Conservation (phyloP, 257 asterid species). For the Solanum pinnatisectum region DNA sequence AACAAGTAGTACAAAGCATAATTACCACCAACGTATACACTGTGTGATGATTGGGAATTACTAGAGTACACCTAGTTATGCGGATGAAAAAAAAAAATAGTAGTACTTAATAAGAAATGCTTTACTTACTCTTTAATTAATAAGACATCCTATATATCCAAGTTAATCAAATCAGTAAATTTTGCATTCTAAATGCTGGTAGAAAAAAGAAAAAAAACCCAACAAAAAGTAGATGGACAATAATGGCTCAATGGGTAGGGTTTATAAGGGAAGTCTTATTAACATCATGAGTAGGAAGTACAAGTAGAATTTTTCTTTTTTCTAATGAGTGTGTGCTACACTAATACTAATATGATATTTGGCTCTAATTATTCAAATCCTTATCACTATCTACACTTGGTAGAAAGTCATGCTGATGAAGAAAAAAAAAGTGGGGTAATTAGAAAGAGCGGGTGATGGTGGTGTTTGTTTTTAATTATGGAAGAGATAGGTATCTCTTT, state of each 20-base stretch:
- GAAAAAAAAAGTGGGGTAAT: background rate
- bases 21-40: background rate
- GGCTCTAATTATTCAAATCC: background rate
- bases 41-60: background rate
- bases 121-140: background rate
- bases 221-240: background rate
- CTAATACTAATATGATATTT: background rate
- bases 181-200: background rate
- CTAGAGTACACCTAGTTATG: background rate
- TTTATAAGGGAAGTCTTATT: slow-evolving; percentile 1
- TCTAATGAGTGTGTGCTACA: background rate
- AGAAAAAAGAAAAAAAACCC: too few relatives aligned
- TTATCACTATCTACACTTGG: background rate
- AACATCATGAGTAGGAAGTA: slow-evolving; percentile 4
- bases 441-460: background rate
- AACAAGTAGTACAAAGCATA: slow-evolving; percentile 8
- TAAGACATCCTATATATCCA: background rate
- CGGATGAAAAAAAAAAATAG: background rate
- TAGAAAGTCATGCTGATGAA: background rate
- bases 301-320: background rate
- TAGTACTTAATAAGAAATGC: too few relatives aligned
- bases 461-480: background rate
- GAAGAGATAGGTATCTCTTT: slow-evolving; percentile 16
- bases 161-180: background rate
- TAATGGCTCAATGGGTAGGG: slow-evolving; percentile 5